phyloP scores from a whole-genome alignment of 169 alveolate genomes.

The Theileria sp. region DNA sequence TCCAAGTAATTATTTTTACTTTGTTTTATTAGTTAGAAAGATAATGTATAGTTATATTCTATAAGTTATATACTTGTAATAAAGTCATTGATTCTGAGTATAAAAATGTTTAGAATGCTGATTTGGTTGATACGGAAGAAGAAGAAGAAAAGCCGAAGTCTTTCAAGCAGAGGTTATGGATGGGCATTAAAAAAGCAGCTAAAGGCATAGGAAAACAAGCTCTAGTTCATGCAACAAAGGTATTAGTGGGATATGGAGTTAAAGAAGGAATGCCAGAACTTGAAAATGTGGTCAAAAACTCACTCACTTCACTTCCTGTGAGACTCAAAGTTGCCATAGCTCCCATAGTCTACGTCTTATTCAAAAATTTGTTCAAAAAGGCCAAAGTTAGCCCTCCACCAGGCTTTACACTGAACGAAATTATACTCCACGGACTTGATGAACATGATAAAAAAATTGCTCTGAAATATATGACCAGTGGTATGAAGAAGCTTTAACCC shows the following conservation, averaged over 20 bases:
- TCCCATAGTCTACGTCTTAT: constrained; percentile 57
- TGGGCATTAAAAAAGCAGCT: constrained; percentile 17
- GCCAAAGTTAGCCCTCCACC: constrained; percentile 35
- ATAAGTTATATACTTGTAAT: background rate
- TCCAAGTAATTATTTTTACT: constrained; percentile 21
- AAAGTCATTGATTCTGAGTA: background rate
- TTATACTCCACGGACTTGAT: constrained; percentile 26
- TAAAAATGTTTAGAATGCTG: background rate
- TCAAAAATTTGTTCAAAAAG: constrained; percentile 32
- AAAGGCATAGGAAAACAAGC: constrained; percentile 12
- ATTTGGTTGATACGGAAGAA: constrained; percentile 1
- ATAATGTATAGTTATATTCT: background rate
- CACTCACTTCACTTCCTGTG: constrained; percentile 45
- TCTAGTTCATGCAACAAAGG: constrained; percentile 35
- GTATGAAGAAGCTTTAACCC: background rate
- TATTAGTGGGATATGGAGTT: constrained; percentile 13
- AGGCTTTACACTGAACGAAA: constrained; percentile 43
- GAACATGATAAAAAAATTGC: constrained; percentile 12
- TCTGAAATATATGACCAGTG: background rate
- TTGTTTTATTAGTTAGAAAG: too few species aligned
- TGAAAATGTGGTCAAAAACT: constrained; percentile 45
- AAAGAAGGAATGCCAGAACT: constrained; percentile 48
- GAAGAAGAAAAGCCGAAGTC: background rate
- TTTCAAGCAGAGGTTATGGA: background rate
- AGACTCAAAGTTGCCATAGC: constrained; percentile 49